Evolutionary conservation across 768 basidiomycete species (phyloP).

Genomic region (Lanmaoa rubissima): DNA sequence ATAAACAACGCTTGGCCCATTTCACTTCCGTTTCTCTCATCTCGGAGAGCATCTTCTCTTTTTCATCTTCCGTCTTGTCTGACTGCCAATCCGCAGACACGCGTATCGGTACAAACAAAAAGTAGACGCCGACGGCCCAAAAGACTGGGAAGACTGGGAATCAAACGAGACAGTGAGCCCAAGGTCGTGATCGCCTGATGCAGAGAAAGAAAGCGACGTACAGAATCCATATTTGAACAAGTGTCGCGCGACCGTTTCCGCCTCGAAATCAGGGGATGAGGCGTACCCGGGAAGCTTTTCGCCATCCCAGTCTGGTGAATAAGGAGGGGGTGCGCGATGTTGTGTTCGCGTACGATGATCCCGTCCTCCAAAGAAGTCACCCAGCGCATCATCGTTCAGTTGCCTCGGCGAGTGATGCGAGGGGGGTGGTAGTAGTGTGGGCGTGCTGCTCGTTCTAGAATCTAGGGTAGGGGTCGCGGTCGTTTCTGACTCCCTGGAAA

Average conservation of each 20-base stretch:
- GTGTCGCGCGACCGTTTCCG: conserved; percentile 55
- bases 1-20: conserved; percentile 57
- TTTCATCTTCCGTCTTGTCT: conserved; percentile 54
- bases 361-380: conserved; percentile 34
- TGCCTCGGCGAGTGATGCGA: conserved; percentile 27
- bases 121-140: conserved; percentile 58
- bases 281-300: conserved; percentile 29
- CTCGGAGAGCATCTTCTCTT: conserved; percentile 41
- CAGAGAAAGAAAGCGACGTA: conserved; percentile 28
- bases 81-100: conserved; percentile 52
- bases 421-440: conserved; percentile 21
- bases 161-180: neutral
- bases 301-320: conserved; percentile 40
- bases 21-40: conserved; percentile 51
- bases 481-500: conserved; percentile 23
- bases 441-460: conserved; percentile 15
- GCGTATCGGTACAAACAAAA: conserved; percentile 53
- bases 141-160: conserved; percentile 56
- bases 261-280: conserved; percentile 39
- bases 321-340: conserved; percentile 39
- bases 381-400: conserved; percentile 28
- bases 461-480: conserved; percentile 14
- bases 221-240: conserved; percentile 65
- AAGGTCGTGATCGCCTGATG: neutral
- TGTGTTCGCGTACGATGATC: conserved; percentile 24